These are phyloP conservation scores for Boletales sp. DNA, from an alignment of 768 basidiomycete species.

Conservation along the genomic window DNA sequence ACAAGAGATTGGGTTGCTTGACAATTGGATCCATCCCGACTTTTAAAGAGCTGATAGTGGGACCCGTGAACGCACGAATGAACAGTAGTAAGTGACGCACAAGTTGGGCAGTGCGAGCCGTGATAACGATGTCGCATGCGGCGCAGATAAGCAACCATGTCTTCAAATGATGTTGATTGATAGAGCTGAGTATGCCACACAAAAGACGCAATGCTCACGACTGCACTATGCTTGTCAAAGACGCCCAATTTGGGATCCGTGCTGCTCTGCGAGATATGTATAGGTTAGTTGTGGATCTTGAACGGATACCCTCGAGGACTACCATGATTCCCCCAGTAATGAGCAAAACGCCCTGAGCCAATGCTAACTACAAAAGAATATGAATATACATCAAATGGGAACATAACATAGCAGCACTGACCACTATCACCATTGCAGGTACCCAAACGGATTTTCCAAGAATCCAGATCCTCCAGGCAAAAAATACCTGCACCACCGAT, in stretches of 20 bases:
- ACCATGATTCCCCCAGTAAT: conserved; percentile 2
- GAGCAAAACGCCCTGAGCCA: conserved; percentile 2
- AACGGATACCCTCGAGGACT: not conserved
- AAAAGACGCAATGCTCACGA: not conserved
- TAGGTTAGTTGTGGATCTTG: not conserved
- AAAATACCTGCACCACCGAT: conserved; percentile 4
- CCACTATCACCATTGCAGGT: conserved; percentile 1
- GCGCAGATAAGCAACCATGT: conserved; percentile 12
- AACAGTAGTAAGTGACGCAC: not conserved
- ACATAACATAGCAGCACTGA: not conserved
- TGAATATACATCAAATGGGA: no score
- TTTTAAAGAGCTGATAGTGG: conserved; percentile 5
- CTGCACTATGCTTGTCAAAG: conserved; percentile 3
- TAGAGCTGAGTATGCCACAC: no score
- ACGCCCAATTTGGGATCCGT: conserved; percentile 1
- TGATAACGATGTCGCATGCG: conserved; percentile 9
- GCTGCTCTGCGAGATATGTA: not conserved
- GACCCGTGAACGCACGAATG: not conserved
- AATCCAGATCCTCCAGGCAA: conserved; percentile 10
- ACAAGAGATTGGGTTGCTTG: conserved; percentile 6
- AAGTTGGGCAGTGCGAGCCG: conserved; percentile 7
- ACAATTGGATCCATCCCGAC: not conserved
- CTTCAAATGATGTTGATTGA: not conserved
- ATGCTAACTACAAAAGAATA: not conserved
- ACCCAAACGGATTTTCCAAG: conserved; percentile 3